phyloP scores from a whole-genome alignment of 441 rosid genomes.

The Adansonia madagascariensis region DNA sequence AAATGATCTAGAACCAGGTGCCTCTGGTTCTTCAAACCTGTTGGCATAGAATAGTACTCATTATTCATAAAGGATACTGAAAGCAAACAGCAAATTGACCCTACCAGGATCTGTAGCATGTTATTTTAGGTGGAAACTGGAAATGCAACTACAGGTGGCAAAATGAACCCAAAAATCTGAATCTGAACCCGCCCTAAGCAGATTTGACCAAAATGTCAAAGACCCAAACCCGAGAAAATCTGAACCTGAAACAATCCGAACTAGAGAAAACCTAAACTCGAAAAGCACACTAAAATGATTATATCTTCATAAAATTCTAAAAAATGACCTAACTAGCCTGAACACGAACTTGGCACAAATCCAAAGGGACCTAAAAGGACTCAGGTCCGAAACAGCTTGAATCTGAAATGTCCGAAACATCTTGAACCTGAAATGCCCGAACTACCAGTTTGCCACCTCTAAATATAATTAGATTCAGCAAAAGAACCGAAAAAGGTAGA shows the following conservation, averaged over 20 bases:
- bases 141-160: not conserved
- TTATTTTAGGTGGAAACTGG: not conserved
- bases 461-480: constrained; percentile 21
- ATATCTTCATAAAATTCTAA: constrained; percentile 10
- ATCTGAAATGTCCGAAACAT: too few species aligned
- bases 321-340: constrained; percentile 1
- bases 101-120: not conserved
- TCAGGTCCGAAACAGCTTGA: not conserved
- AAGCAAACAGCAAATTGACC: constrained; percentile 21
- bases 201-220: constrained; percentile 5
- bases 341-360: not conserved
- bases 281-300: constrained; percentile 5
- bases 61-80: constrained; percentile 18
- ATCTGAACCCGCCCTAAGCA: not conserved
- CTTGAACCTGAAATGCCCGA: not conserved
- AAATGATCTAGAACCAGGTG: constrained; percentile 89
- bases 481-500: not conserved
- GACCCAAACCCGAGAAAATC: constrained; percentile 3
- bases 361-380: not conserved
- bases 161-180: not conserved
- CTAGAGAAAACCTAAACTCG: not conserved
- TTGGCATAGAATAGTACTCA: constrained; percentile 27
- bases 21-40: constrained; percentile 98
- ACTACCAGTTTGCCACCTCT: constrained; percentile 3
- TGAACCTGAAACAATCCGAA: not conserved